Percentiles rank a stretch among this genome's conserved stretches.
Conservation (phyloP, 495 filamentous ascomycete genomes). For the Alectoria sarmentosa region DNA sequence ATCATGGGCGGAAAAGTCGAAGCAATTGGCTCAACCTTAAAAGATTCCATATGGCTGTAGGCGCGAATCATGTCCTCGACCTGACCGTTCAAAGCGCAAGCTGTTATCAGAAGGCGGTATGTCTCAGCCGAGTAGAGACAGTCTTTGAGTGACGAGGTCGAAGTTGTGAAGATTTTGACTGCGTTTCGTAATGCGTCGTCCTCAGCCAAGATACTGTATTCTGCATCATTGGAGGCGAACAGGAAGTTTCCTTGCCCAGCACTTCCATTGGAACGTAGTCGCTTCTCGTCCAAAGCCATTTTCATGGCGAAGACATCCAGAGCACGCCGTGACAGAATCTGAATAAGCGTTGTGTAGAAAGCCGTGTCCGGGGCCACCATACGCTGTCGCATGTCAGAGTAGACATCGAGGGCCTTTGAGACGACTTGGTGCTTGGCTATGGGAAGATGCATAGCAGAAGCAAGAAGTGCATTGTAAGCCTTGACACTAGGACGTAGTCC, state of each 20-base stretch:
- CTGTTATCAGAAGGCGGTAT: conserved; percentile 73
- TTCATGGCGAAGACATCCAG: conserved; percentile 64
- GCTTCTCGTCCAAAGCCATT: conserved; percentile 64
- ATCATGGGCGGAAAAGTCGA: conserved; percentile 90
- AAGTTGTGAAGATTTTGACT: conserved; percentile 73
- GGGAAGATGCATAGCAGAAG: conserved; percentile 70
- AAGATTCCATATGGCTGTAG: conserved; percentile 82
- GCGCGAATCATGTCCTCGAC: conserved; percentile 82
- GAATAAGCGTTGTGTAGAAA: conserved; percentile 81
- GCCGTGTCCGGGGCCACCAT: conserved; percentile 71
- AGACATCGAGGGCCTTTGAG: conserved; percentile 86
- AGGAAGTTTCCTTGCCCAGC: conserved; percentile 83
- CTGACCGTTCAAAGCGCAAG: conserved; percentile 71
- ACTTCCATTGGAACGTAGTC: conserved; percentile 74
- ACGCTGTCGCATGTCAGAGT: conserved; percentile 89
- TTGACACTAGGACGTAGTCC: conserved; percentile 70
- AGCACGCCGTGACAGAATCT: conserved; percentile 69
- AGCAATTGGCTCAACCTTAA: conserved; percentile 61
- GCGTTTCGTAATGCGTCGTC: conserved; percentile 80
- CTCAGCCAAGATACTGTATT: conserved; percentile 73
- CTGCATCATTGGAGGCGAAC: conserved; percentile 77
- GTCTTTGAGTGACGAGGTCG: conserved; percentile 45
- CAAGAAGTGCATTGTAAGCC: conserved; percentile 84
- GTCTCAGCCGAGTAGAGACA: conserved; percentile 61
- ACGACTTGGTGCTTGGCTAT: conserved; percentile 68